Percentiles rank a stretch among this genome's conserved stretches.
phyloP scores from a whole-genome alignment of 352 stramenopile species.

The Phytophthora cajani region DNA sequence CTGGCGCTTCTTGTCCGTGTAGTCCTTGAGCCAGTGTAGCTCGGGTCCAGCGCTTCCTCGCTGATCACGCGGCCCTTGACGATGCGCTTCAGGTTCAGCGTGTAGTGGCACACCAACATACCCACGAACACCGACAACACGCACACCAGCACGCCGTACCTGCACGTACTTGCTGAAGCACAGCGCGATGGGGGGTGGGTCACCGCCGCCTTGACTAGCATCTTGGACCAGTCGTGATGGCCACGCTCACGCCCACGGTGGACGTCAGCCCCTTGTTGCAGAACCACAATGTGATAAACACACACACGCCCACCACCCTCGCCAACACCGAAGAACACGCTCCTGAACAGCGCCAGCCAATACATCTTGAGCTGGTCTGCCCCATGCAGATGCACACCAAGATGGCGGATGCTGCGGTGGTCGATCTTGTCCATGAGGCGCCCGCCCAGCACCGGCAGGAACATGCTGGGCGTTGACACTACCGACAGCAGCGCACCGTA shows the following conservation, averaged over 20 bases:
- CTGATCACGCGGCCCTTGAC: too few relatives aligned
- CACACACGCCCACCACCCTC: slow-evolving; percentile 80
- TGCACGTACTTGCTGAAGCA: slow-evolving; percentile 87
- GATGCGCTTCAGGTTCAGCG: slow-evolving; percentile 3
- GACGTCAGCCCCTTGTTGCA: slow-evolving; percentile 85
- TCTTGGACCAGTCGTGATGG: slow-evolving; percentile 91
- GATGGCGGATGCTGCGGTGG: slow-evolving; percentile 77
- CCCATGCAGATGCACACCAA: slow-evolving; percentile 83
- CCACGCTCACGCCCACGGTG: slow-evolving; percentile 89
- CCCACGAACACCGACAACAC: slow-evolving; percentile 59
- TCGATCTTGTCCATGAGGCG: slow-evolving; percentile 83
- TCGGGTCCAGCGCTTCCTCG: too few relatives aligned
- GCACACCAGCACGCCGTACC: slow-evolving; percentile 77
- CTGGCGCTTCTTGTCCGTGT: neutral
- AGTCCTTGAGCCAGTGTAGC: too few relatives aligned
- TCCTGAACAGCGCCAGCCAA: slow-evolving; percentile 81
- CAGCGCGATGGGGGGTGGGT: slow-evolving; percentile 70
- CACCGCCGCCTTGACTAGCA: slow-evolving; percentile 88
- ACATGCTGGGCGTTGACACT: slow-evolving; percentile 86
- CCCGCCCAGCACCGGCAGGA: slow-evolving; percentile 79
- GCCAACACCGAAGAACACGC: slow-evolving; percentile 85
- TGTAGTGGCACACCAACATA: slow-evolving; percentile 67
- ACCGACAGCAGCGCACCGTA: slow-evolving; percentile 82
- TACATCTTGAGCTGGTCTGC: slow-evolving; percentile 73
- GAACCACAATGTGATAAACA: slow-evolving; percentile 88